Percentiles rank a stretch among this genome's conserved stretches.
Evolutionary conservation across 768 basidiomycete species (phyloP).

Genomic region (Suillus subalutaceus): DNA sequence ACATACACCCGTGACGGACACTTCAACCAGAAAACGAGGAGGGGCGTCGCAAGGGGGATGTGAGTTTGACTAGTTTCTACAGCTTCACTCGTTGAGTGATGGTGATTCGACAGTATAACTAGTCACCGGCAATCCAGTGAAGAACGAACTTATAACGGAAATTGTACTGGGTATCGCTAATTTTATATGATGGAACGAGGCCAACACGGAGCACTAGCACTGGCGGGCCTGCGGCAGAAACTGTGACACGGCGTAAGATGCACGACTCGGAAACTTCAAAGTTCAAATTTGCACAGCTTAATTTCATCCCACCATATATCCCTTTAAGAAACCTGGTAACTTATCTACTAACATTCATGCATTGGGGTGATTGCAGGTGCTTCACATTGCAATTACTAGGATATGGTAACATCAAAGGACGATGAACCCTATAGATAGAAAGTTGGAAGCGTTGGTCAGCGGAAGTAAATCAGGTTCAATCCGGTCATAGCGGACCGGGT

Average conservation of each 20-base stretch:
- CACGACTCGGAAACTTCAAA: neutral
- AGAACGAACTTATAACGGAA: neutral
- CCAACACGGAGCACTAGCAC: constrained; percentile 4
- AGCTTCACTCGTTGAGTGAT: neutral
- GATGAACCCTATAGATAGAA: neutral
- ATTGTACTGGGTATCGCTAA: neutral
- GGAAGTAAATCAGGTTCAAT: constrained; percentile 4
- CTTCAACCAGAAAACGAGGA: neutral
- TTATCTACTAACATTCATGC: neutral
- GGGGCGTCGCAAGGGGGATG: neutral
- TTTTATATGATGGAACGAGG: neutral
- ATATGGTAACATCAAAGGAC: constrained; percentile 4
- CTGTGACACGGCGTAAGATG: constrained; percentile 3
- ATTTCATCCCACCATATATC: neutral
- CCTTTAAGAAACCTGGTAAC: neutral
- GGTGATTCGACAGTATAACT: neutral
- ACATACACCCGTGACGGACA: too few species aligned
- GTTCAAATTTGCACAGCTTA: constrained; percentile 1
- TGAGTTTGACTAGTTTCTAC: neutral
- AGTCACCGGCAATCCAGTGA: neutral
- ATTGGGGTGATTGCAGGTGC: neutral
- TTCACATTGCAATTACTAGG: neutral
- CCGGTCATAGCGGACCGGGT: neutral
- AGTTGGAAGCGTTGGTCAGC: neutral
- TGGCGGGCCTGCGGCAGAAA: neutral